phyloP scores from a whole-genome alignment of 164 flowering plant genomes.

The Magnolia changhungtana region DNA sequence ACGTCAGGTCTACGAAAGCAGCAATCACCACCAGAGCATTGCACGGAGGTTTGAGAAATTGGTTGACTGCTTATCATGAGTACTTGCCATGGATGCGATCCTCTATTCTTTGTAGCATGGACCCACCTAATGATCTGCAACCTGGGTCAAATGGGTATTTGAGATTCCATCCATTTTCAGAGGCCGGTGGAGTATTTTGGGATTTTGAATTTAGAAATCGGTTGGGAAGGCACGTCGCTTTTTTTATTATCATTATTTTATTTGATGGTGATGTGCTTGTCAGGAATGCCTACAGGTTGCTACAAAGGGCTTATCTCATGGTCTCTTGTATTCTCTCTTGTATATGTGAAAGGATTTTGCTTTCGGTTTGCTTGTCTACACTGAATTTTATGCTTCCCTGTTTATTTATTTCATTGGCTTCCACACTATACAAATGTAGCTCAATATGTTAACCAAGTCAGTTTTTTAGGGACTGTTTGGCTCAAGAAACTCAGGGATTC shows the following conservation, averaged over 20 bases:
- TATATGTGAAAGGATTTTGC: too few species aligned
- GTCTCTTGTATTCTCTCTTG: too few species aligned
- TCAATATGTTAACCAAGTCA: too few species aligned
- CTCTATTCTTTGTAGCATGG: not conserved
- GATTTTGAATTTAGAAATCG: too few species aligned
- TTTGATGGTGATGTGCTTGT: not conserved
- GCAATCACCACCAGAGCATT: conserved; percentile 30
- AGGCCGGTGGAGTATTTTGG: too few species aligned
- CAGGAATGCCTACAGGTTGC: not conserved
- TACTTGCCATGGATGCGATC: not conserved
- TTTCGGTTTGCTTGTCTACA: too few species aligned
- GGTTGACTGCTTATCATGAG: conserved; percentile 20
- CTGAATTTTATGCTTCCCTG: not conserved
- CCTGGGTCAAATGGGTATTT: not conserved
- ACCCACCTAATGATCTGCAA: not conserved
- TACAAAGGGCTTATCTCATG: too few species aligned
- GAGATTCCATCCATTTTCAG: not conserved
- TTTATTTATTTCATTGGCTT: not conserved
- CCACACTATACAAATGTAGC: too few species aligned
- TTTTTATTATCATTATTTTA: not conserved
- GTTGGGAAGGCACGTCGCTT: too few species aligned
- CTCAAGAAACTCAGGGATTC: too few species aligned
- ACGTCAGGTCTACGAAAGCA: conserved; percentile 39
- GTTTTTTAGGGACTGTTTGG: too few species aligned
- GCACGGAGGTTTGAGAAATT: conserved; percentile 52